A percentile compares a stretch with the other conserved stretches of the same genome.
Evolutionary conservation across 306 rosid species (phyloP).

Genomic region (Cicer yamashitae): DNA sequence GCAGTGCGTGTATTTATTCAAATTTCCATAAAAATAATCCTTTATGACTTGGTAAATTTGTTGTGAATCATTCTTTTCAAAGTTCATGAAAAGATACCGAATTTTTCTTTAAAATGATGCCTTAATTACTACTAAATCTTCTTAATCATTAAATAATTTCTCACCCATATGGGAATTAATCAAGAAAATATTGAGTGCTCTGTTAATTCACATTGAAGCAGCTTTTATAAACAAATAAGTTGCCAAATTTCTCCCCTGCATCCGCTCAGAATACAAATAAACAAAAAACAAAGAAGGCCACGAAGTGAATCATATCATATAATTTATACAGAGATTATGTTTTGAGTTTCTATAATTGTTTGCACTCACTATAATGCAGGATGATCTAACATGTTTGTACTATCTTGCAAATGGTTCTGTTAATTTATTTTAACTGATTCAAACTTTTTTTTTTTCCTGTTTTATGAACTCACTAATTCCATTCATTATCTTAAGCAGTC

Average conservation of each 20-base stretch:
- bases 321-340: conserved; percentile 23
- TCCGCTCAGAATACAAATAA: background rate
- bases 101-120: conserved; percentile 8
- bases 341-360: conserved; percentile 7
- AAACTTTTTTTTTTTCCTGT: conserved; percentile 34
- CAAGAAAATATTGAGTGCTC: conserved; percentile 37
- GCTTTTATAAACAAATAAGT: conserved; percentile 12
- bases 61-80: conserved; percentile 23
- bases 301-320: background rate
- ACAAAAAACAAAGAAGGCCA: background rate
- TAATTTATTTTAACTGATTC: background rate
- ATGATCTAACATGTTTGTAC: conserved; percentile 6
- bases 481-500: conserved; percentile 8
- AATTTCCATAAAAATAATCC: conserved; percentile 27
- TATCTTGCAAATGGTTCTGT: conserved; percentile 19
- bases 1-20: conserved; percentile 24
- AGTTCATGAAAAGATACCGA: background rate
- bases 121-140: conserved; percentile 32
- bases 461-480: conserved; percentile 21
- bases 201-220: conserved; percentile 25
- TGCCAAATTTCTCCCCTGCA: background rate
- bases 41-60: conserved; percentile 8
- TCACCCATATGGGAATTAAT: conserved; percentile 15
- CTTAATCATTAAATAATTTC: background rate
- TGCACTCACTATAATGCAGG: background rate